Base-by-base conservation (phyloP, 192 early-diverging fungal species). In the Podila epicladia region DNA sequence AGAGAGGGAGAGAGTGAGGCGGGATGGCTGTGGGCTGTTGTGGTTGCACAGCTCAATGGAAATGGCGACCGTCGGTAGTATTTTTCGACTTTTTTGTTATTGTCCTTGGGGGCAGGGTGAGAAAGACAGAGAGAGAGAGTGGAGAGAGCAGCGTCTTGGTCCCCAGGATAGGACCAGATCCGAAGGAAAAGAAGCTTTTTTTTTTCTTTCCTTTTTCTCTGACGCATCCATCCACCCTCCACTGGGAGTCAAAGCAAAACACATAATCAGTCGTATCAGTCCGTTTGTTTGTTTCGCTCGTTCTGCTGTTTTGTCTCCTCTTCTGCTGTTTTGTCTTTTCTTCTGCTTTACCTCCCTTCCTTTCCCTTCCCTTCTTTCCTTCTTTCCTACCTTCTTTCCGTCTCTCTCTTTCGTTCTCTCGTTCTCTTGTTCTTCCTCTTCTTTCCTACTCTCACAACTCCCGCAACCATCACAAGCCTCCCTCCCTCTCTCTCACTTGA, bases 401-500 rank as follows among this genome's bases (percentile, higher is more conserved):
- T 65, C 11, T 62, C 35, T 62, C 49, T 26, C 37, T 31, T 38
- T 67, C 17, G 49, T 49, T 51, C 20, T 60, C 63, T 62, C 37
- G 24, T 58, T 71, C 29, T 13, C 24, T 62, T 24, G 26, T 62
- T 55, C 59, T 37, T 45, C 41, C 22, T 35, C 28, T 24, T 49
- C 33, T 65, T 26, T 64, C 57, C 45, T 38, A 33, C 32, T 61
- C 41, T 65, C 62, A 32, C 33, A 12, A 22, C 20, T 11, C 15
- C 19, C n/a, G 12, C 22, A 26, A 12, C 19, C 7, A 20, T 24
- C 62, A 45, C 65, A 22, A 35, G 32, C 35, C 33, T 37, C 17
- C 31, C n/a, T 33, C 59, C 13, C 22, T 26, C 12, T 51, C 26
- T 31, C 33, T 41, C 55, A 5, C 32, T 68, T 45, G 15, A 17